Conservation (phyloP, 1,139 yeast species). For the Pneumocystis jirovecii region DNA sequence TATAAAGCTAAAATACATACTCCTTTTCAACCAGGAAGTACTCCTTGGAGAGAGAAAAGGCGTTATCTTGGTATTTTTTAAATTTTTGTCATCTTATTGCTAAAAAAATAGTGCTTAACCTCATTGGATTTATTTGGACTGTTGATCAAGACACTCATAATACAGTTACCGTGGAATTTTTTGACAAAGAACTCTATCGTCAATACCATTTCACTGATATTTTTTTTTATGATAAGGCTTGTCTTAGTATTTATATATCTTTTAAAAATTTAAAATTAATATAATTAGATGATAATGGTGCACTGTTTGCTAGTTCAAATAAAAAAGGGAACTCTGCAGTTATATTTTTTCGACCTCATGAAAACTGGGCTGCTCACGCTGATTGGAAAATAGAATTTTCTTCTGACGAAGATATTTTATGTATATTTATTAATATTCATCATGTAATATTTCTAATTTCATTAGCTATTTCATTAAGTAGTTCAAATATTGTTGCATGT, state of each 20-base stretch:
- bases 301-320: slow-evolving; percentile 14
- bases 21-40: slow-evolving; percentile 64
- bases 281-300: slow-evolving; percentile 12
- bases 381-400: slow-evolving; percentile 26
- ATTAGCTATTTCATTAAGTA: slow-evolving; percentile 36
- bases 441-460: neutral
- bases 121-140: slow-evolving; percentile 70
- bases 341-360: slow-evolving; percentile 35
- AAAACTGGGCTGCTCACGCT: slow-evolving; percentile 18
- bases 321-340: slow-evolving; percentile 12
- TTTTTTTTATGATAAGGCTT: slow-evolving; percentile 54
- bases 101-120: slow-evolving; percentile 35
- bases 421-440: neutral
- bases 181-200: slow-evolving; percentile 61
- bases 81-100: neutral
- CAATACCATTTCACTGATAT: slow-evolving; percentile 80
- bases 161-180: slow-evolving; percentile 71
- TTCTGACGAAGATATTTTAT: neutral
- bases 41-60: slow-evolving; percentile 62
- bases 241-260: slow-evolving; percentile 36
- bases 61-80: slow-evolving; percentile 43
- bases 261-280: slow-evolving; percentile 19
- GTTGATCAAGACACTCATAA: slow-evolving; percentile 45
- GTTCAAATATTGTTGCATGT: slow-evolving; percentile 35
- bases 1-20: slow-evolving; percentile 13